Evolutionary conservation across 345 rosid genomes (phyloP), one percentile per base, ranked within the genome.

Genomic region (Lepidium aucheri): DNA sequence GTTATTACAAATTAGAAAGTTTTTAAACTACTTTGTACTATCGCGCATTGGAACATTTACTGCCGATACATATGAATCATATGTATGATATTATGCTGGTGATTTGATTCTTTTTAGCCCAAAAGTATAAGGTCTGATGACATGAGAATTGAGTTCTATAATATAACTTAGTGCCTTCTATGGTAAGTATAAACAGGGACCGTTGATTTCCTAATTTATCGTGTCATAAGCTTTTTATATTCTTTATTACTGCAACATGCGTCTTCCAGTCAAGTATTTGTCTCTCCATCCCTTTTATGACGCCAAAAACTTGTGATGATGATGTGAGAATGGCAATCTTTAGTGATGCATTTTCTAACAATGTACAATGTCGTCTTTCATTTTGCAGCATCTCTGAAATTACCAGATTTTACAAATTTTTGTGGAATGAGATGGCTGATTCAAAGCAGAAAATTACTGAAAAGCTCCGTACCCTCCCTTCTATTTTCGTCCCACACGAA

Each of bases 321-420:
- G 30, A 35, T 49, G 40, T 22, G 11, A 63, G 42, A 7, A 44
- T 30, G 13, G 16, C 53, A 63, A 33, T 55, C 59, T 14, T 42
- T 32, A 30, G 18, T 34, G 53, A 40, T 53, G 26, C 47, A 54
- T 30, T 49, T 47, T 42, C 60, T 72, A 72, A 65, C 53, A 22
- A 47, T 42, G 33, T 33, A 54, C n/a, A 57, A 57, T 15, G 7
- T 35, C 35, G 70, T 71, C 76, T 79, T 68, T 63, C 8, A 34
- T 66, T 20, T 75, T 72, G 65, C 96, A 94, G 99, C 63, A 63
- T 86, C 44, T 78, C 81, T 50, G 86, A 88, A 76, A 85, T 94
- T 81, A 78, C 95, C 55, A 85, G 79, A 73, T 82, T 90, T 22
- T 94, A 94, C 80, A 61, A 82, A 51, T 86, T 74, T 75, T 74